Conservation (phyloP, 352 stramenopile genomes). For the Phytophthora pistaciae region DNA sequence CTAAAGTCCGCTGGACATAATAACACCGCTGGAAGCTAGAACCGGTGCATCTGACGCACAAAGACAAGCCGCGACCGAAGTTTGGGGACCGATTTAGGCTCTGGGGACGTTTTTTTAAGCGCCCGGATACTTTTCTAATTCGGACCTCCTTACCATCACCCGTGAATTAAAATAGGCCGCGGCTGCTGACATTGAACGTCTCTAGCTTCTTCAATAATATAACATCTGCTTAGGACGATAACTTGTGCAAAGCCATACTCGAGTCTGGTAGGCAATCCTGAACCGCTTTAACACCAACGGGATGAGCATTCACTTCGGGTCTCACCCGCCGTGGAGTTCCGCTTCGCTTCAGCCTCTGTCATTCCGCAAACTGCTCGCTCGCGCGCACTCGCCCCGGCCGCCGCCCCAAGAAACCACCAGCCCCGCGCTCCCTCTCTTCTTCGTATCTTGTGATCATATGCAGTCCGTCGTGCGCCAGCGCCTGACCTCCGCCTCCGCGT, state of each 20-base stretch:
- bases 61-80: conserved; percentile 1
- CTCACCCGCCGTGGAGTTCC: conserved; percentile 18
- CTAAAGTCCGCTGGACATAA: not conserved
- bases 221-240: not conserved
- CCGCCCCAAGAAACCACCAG: not conserved
- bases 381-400: conserved; percentile 18
- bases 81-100: conserved; percentile 31
- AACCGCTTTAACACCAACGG: conserved; percentile 24
- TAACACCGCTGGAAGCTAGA: not conserved
- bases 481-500: conserved; percentile 11
- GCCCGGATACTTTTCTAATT: conserved; percentile 4
- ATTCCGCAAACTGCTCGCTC: conserved; percentile 43
- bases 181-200: too few species aligned
- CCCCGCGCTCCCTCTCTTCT: not conserved
- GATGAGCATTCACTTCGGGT: conserved; percentile 34
- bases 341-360: conserved; percentile 32
- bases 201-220: too few species aligned
- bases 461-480: conserved; percentile 37
- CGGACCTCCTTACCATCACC: conserved; percentile 10
- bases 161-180: not conserved
- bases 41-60: not conserved
- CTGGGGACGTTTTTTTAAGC: conserved; percentile 35
- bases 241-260: not conserved
- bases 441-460: conserved; percentile 23
- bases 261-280: not conserved